phyloP scores from a whole-genome alignment of 345 rosid species.

The Acer saccharum region DNA sequence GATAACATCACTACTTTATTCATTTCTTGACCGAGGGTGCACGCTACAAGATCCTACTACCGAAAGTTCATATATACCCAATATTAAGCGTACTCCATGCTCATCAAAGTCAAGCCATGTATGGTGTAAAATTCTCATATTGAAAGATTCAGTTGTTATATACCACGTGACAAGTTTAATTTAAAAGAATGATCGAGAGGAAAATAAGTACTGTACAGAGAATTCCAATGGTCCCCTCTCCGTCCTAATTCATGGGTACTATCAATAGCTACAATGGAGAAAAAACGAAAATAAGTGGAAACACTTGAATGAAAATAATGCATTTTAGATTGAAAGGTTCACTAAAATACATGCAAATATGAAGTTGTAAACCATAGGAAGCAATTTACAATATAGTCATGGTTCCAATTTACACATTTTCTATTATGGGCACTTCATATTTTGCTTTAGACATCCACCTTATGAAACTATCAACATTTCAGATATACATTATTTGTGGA shows the following conservation, averaged over 20 bases:
- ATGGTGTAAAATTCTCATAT: neutral
- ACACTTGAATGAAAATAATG: neutral
- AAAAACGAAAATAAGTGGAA: neutral
- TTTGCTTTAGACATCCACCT: constrained; percentile 25
- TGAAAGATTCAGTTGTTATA: no score
- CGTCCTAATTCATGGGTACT: neutral
- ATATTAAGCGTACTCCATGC: neutral
- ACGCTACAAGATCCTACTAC: constrained; percentile 10
- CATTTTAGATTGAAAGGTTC: neutral
- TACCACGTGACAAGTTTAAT: no score
- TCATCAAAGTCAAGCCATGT: neutral
- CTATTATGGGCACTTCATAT: constrained; percentile 22
- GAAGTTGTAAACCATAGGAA: no score
- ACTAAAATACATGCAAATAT: no score
- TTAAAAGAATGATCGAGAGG: neutral
- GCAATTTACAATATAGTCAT: neutral
- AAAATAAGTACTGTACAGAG: neutral
- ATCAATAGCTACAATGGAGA: neutral
- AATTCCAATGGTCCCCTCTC: neutral
- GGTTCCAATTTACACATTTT: neutral
- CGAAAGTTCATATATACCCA: neutral
- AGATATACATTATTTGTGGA: no score
- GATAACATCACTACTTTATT: constrained; percentile 6
- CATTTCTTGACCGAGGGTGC: constrained; percentile 21
- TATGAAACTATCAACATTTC: constrained; percentile 7